Conservation (phyloP, 2,329 filamentous ascomycete species). For the Apiospora koreana region DNA sequence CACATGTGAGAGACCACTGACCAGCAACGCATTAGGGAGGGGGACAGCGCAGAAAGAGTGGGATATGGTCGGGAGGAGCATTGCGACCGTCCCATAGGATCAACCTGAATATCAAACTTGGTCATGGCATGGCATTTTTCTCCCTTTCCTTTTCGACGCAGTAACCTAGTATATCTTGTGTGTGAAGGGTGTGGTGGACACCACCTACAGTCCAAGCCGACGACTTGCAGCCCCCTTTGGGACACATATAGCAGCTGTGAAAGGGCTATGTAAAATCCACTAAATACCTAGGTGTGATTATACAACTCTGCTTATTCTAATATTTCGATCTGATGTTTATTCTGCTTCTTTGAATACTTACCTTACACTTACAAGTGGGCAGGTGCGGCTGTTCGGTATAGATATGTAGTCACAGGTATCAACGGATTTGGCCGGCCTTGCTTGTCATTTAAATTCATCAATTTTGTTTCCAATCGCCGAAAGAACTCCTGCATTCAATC, state of each 20-base stretch:
- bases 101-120: neutral
- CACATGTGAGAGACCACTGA: neutral
- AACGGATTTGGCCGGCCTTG: neutral
- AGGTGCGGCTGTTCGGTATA: too few species aligned
- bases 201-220: neutral
- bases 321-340: too few species aligned
- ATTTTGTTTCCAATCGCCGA: neutral
- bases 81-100: neutral
- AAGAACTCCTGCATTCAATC: neutral
- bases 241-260: too few species aligned
- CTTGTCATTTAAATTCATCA: too few species aligned
- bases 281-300: too few species aligned
- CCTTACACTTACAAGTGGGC: too few species aligned
- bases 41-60: neutral
- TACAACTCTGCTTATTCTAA: too few species aligned
- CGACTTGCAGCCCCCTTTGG: too few species aligned
- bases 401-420: too few species aligned
- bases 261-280: too few species aligned
- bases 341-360: too few species aligned
- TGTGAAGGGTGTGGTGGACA: constrained; percentile 1
- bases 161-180: neutral
- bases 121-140: neutral
- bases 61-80: neutral
- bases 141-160: neutral
- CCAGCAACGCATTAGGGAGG: neutral